These are phyloP conservation scores for Penicillium sp. DNA, from an alignment of 2,329 filamentous ascomycete species.

Conservation along the genomic window DNA sequence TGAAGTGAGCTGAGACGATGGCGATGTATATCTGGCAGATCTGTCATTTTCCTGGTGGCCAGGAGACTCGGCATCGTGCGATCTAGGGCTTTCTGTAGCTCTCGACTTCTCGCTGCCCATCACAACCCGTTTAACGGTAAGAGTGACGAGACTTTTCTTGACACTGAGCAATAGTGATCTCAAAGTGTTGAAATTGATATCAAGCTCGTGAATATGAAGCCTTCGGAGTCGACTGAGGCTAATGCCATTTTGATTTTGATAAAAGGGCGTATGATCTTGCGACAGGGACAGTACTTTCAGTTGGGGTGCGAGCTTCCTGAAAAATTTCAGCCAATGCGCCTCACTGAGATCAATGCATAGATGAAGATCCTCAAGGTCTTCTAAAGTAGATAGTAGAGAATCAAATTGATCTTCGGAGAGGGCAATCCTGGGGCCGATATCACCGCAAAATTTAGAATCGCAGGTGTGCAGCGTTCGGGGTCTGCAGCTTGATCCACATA, in stretches of 20 bases:
- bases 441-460: constrained; percentile 10
- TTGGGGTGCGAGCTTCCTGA: constrained; percentile 9
- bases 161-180: constrained; percentile 8
- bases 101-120: constrained; percentile 1
- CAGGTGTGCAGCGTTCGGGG: constrained; percentile 10
- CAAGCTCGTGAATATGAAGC: constrained; percentile 8
- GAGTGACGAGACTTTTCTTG: constrained; percentile 7
- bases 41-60: constrained; percentile 1
- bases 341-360: constrained; percentile 10
- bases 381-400: constrained; percentile 9
- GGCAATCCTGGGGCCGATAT: constrained; percentile 9
- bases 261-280: constrained; percentile 5
- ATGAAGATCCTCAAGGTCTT: constrained; percentile 10
- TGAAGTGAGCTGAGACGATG: neutral
- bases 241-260: constrained; percentile 3
- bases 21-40: constrained; percentile 1
- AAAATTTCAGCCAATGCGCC: constrained; percentile 6
- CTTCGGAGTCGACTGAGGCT: constrained; percentile 9
- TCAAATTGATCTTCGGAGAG: constrained; percentile 7
- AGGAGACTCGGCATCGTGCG: neutral
- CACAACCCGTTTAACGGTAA: constrained; percentile 1
- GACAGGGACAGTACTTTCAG: constrained; percentile 6
- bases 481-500: constrained; percentile 9
- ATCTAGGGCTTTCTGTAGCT: neutral
- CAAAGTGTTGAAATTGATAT: constrained; percentile 9